These are phyloP conservation scores for Apiotrichum gracile DNA, from an alignment of 1,284 basidiomycete species.

Conservation along the genomic window DNA sequence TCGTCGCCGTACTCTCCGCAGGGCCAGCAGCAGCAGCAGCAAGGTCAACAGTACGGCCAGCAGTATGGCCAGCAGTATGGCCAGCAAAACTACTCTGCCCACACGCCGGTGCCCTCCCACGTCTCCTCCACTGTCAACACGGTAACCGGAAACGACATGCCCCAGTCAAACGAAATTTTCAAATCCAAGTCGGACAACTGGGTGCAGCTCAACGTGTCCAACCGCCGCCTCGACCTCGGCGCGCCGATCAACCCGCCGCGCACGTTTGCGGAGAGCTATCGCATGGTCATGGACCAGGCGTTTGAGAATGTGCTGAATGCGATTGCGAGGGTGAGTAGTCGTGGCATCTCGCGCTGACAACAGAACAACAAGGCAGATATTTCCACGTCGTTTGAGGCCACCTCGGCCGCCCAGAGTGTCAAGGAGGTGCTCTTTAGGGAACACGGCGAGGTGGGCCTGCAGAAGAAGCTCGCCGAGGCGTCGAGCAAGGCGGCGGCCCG, in stretches of 20 bases:
- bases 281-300: not conserved
- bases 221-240: not conserved
- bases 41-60: not conserved
- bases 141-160: not conserved
- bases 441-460: not conserved
- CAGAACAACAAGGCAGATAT: not conserved
- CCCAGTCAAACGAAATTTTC: not conserved
- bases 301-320: not conserved
- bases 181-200: not conserved
- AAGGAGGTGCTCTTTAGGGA: not conserved
- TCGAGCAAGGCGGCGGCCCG: not conserved
- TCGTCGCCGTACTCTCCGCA: too few relatives aligned
- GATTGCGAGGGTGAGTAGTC: not conserved
- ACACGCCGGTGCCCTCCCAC: not conserved
- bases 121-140: not conserved
- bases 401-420: not conserved
- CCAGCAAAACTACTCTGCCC: not conserved
- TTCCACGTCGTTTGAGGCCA: not conserved
- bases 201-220: not conserved
- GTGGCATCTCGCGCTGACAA: not conserved
- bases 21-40: not conserved
- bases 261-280: not conserved
- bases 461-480: not conserved
- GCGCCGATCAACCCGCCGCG: not conserved
- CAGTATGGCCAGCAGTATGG: not conserved